phyloP scores from a whole-genome alignment of 768 basidiomycete species.

The Pleurotus giganteus region DNA sequence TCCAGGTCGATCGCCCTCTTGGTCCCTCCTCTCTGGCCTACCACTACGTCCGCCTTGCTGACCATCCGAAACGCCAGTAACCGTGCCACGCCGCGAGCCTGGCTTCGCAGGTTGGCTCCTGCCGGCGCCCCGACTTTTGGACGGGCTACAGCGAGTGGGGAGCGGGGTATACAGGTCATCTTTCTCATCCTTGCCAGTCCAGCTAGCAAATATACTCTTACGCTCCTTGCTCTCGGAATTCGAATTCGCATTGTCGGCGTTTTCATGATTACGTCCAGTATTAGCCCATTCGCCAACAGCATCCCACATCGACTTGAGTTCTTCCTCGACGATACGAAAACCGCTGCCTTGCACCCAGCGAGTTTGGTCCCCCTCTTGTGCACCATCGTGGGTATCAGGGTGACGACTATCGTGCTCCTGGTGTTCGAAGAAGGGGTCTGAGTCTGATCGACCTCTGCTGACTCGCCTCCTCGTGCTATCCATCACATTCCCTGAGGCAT shows the following conservation, averaged over 20 bases:
- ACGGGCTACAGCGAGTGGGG: conserved; percentile 27
- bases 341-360: conserved; percentile 32
- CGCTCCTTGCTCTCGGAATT: conserved; percentile 19
- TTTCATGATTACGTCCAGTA: conserved; percentile 14
- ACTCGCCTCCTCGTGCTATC: conserved; percentile 13
- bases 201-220: conserved; percentile 6
- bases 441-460: conserved; percentile 21
- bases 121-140: conserved; percentile 5
- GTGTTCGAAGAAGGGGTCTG: conserved; percentile 23
- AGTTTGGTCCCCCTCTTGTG: conserved; percentile 17
- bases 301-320: conserved; percentile 17
- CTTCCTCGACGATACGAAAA: conserved; percentile 37
- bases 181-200: background rate
- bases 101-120: no score
- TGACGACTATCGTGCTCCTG: background rate
- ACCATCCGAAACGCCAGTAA: conserved; percentile 1
- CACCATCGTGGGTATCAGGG: background rate
- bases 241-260: conserved; percentile 10
- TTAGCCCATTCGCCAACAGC: conserved; percentile 11
- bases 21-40: conserved; percentile 14
- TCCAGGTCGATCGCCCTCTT: conserved; percentile 15
- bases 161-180: conserved; percentile 40
- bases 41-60: no score
- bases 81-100: background rate
- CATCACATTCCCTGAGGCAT: conserved; percentile 7